These are phyloP conservation scores for Cupressus sempervirens DNA, from an alignment of 75 land plant species.

Conservation along the genomic window DNA sequence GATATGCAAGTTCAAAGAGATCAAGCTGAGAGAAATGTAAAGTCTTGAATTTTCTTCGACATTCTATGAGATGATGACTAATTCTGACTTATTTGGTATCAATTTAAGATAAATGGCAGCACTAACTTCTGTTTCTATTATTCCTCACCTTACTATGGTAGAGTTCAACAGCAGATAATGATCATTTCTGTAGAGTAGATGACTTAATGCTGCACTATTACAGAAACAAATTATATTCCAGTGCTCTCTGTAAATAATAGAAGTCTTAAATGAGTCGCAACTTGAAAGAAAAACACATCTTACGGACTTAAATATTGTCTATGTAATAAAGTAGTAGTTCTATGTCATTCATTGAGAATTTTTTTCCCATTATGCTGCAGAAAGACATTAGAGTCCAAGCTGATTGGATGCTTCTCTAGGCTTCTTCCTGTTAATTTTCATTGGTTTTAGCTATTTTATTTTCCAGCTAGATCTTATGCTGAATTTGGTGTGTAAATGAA, in stretches of 20 bases:
- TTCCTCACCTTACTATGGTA: not conserved
- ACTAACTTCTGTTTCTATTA: not conserved
- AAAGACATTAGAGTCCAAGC: not conserved
- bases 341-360: not conserved
- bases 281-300: not conserved
- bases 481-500: not conserved
- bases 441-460: not conserved
- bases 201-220: not conserved
- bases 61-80: conserved; percentile 1
- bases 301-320: not conserved
- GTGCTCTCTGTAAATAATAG: not conserved
- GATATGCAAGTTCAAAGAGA: conserved; percentile 81
- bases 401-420: not conserved
- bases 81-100: not conserved
- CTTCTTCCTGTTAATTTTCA: not conserved
- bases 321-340: not conserved
- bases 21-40: conserved; percentile 94
- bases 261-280: not conserved
- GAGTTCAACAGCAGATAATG: not conserved
- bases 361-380: not conserved
- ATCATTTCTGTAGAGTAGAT: not conserved
- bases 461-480: not conserved
- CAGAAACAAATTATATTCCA: not conserved
- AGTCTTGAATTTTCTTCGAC: conserved; percentile 6
- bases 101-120: not conserved